These are phyloP conservation scores for Lactarius tabidus DNA, from an alignment of 768 basidiomycete species.

Conservation along the genomic window DNA sequence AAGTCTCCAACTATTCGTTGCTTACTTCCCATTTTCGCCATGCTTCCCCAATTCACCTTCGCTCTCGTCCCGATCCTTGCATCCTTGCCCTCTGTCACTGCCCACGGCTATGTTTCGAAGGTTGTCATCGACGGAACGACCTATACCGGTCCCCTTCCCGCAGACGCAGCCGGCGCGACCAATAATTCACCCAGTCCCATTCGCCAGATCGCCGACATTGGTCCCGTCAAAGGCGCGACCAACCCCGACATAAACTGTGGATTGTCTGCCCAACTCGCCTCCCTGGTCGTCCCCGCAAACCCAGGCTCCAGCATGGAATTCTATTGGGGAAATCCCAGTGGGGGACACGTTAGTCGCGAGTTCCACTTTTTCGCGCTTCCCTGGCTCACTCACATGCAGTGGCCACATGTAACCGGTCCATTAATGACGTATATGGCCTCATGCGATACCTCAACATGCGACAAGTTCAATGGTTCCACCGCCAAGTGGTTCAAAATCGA, in stretches of 20 bases:
- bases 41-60: slow-evolving; percentile 5
- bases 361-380: too few species aligned
- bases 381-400: too few species aligned
- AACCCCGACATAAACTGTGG: slow-evolving; percentile 59
- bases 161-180: background rate
- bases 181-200: slow-evolving; percentile 30
- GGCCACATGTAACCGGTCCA: slow-evolving; percentile 63
- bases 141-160: slow-evolving; percentile 21
- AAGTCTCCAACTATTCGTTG: background rate
- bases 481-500: slow-evolving; percentile 71
- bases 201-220: slow-evolving; percentile 39
- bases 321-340: slow-evolving; percentile 46
- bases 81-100: slow-evolving; percentile 14
- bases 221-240: slow-evolving; percentile 49
- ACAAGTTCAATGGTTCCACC: slow-evolving; percentile 52
- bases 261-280: slow-evolving; percentile 44
- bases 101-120: slow-evolving; percentile 20
- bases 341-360: slow-evolving; percentile 27
- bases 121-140: slow-evolving; percentile 22
- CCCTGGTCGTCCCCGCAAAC: slow-evolving; percentile 47
- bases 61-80: slow-evolving; percentile 27
- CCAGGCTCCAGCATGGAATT: slow-evolving; percentile 53
- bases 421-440: slow-evolving; percentile 70
- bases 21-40: background rate
- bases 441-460: slow-evolving; percentile 53